These are phyloP conservation scores for Lojkania enalia DNA, from an alignment of 2,329 filamentous ascomycete genomes.

Conservation along the genomic window DNA sequence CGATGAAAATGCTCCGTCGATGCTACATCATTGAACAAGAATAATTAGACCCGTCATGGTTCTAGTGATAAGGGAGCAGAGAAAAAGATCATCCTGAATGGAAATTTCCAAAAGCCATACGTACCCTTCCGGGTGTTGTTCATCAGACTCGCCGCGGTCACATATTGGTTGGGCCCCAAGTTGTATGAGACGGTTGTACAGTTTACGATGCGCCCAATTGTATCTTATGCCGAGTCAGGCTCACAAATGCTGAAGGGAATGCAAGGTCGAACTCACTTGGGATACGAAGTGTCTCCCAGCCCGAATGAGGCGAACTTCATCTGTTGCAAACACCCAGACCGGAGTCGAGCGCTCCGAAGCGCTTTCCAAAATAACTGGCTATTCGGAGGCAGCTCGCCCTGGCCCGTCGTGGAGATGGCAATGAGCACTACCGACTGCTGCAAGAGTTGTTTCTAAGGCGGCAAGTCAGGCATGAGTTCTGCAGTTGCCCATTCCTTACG, in stretches of 20 bases:
- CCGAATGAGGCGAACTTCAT: slow-evolving; percentile 85
- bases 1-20: slow-evolving; percentile 78
- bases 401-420: slow-evolving; percentile 87
- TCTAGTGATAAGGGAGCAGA: too few species aligned
- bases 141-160: slow-evolving; percentile 83
- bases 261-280: slow-evolving; percentile 63
- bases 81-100: slow-evolving; percentile 5
- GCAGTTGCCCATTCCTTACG: slow-evolving; percentile 37
- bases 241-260: slow-evolving; percentile 1
- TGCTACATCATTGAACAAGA: slow-evolving; percentile 52
- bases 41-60: too few species aligned
- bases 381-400: slow-evolving; percentile 90
- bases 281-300: slow-evolving; percentile 91
- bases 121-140: slow-evolving; percentile 89
- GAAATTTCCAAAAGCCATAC: too few species aligned
- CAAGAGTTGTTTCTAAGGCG: slow-evolving; percentile 47
- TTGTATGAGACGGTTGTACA: slow-evolving; percentile 81
- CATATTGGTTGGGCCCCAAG: slow-evolving; percentile 79
- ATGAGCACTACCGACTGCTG: slow-evolving; percentile 68
- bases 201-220: slow-evolving; percentile 89
- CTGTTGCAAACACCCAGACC: slow-evolving; percentile 67
- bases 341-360: slow-evolving; percentile 76
- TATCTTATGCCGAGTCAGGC: slow-evolving; percentile 59
- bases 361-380: slow-evolving; percentile 81
- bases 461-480: slow-evolving; percentile 10